Evolutionary conservation across 805 yeast genomes (phyloP).

Genomic region (Cyberlindnera bimundalis): DNA sequence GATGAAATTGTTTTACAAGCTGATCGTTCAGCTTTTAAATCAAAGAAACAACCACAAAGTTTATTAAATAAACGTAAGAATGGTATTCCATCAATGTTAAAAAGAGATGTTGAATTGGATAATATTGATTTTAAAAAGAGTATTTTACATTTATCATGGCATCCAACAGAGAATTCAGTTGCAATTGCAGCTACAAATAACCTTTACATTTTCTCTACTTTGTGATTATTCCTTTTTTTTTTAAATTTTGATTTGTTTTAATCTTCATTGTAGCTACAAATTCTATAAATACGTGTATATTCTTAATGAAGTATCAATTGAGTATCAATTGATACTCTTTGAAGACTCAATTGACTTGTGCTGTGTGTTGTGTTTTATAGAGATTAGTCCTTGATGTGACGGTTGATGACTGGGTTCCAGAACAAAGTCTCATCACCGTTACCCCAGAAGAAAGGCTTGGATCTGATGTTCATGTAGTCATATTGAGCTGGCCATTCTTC

Average conservation of each 20-base stretch:
- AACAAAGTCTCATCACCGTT: conserved; percentile 96
- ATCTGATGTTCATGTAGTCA: conserved; percentile 89
- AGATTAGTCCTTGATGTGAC: conserved; percentile 51
- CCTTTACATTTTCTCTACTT: conserved; percentile 77
- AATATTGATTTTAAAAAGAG: conserved; percentile 93
- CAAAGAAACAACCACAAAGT: conserved; percentile 45
- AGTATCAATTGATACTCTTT: no score
- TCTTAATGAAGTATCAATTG: no score
- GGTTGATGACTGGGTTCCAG: conserved; percentile 93
- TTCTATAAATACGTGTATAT: conserved; percentile 3
- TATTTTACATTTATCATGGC: conserved; percentile 96
- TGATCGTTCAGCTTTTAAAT: conserved; percentile 94
- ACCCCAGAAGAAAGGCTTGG: conserved; percentile 94
- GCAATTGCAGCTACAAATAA: conserved; percentile 99
- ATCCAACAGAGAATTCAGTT: conserved; percentile 92
- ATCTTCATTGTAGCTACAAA: no score
- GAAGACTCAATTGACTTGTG: no score
- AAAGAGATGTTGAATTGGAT: conserved; percentile 43
- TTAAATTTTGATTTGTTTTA: neutral
- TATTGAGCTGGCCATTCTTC: conserved; percentile 92
- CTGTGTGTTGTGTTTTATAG: no score
- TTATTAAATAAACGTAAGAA: conserved; percentile 25
- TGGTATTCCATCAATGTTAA: conserved; percentile 39
- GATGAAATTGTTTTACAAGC: conserved; percentile 86
- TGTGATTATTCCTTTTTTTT: conserved; percentile 35